phyloP scores from a whole-genome alignment of 192 early-diverging fungal species.

The Coemansia sp. region DNA sequence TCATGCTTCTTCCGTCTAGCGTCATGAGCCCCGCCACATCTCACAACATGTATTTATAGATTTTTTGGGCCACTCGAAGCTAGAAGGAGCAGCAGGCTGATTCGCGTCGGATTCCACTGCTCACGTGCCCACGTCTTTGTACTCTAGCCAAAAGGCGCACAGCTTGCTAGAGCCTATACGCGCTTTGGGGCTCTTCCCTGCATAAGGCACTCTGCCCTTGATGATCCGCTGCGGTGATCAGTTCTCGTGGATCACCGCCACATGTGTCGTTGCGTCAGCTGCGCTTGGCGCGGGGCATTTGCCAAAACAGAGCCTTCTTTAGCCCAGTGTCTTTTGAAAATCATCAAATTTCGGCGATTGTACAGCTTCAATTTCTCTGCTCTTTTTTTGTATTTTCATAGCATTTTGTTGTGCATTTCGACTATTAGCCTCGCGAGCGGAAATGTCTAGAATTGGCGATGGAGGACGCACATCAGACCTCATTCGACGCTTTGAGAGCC shows the following conservation, averaged over 20 bases:
- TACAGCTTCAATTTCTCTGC: too few relatives aligned
- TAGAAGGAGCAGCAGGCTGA: neutral
- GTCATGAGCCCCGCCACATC: neutral
- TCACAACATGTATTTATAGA: neutral
- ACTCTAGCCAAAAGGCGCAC: too few relatives aligned
- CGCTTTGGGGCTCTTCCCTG: neutral
- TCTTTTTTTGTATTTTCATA: neutral
- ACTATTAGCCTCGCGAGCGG: neutral
- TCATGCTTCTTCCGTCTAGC: neutral
- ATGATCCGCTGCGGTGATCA: neutral
- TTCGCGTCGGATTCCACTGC: too few relatives aligned
- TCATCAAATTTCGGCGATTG: too few relatives aligned
- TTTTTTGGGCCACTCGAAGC: neutral
- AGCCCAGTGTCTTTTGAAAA: too few relatives aligned
- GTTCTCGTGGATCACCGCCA: neutral
- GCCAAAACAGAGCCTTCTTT: neutral
- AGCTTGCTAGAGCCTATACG: neutral
- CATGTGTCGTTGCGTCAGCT: neutral
- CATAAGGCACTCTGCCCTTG: neutral
- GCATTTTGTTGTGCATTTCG: neutral
- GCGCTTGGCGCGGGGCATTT: neutral
- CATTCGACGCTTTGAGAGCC: conserved; percentile 38
- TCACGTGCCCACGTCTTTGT: too few relatives aligned
- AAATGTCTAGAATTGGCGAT: conserved; percentile 16
- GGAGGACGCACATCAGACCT: conserved; percentile 41